Evolutionary conservation across 495 filamentous ascomycete genomes (phyloP), one percentile per base, ranked within the genome.

Genomic region (Penicillium steckii): DNA sequence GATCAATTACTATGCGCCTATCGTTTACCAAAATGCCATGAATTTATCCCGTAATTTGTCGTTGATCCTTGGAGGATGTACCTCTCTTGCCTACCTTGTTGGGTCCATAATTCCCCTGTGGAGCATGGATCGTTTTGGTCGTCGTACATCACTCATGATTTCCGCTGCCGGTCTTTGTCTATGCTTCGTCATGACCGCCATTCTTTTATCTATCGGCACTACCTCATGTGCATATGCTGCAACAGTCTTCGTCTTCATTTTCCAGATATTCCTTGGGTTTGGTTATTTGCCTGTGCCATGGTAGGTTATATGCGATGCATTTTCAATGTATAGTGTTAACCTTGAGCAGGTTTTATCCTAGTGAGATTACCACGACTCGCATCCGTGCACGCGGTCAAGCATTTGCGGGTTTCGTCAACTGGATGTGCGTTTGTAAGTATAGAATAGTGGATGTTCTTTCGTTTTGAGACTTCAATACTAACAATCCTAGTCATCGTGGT

Each of bases 311-410:
- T 66, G 29, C 56, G 76, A 25, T 74, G 75, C 48, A 45, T 70
- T 6, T 76, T 73, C 58, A 68, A 79, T 44, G 57, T 75, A 18
- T 73, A 64, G 0, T 61, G 75, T 29, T 68, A 70, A 8, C 59
- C 49, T 50, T 3, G 35, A 35, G 79, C 1, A 46, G 86, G 86
- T 82, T 87, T 44, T 90, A 91, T 60, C 85, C 86, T 8, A 75
- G 86, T 8, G 84, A 91, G 65, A 74, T 92, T 60, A 73, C 68
- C 46, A 71, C 70, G 4, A 69, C 66, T 7, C 68, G 68, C 1
- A 62, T 69, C 1, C 60, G 73, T 19, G 65, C 67, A 8, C 54
- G 68, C 9, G 72, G 67, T 46, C 62, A 67, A 37, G 72, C 73
- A 0, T 72, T 77, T 42, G 73, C 61, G 13, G 66, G 66, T 0